Conservation (phyloP, 805 yeast species). For the Metschnikowia borealis region DNA sequence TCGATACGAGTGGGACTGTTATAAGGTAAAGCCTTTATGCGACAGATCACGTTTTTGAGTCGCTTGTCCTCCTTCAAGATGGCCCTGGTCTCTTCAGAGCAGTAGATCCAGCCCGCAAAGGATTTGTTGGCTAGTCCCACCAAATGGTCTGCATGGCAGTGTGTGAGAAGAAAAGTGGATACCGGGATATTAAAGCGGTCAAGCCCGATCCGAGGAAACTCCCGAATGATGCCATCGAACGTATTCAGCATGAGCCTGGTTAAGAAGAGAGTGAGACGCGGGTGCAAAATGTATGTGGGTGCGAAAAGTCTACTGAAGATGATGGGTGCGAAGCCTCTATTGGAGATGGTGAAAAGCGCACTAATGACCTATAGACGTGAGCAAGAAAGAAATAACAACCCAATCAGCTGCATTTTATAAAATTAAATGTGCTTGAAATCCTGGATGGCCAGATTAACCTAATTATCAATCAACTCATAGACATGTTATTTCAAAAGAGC, state of each 20-base stretch:
- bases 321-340: background rate
- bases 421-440: no score
- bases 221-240: slow-evolving; percentile 42
- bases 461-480: no score
- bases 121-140: slow-evolving; percentile 41
- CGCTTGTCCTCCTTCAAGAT: slow-evolving; percentile 20
- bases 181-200: slow-evolving; percentile 29
- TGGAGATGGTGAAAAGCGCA: background rate
- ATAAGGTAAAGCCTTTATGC: slow-evolving; percentile 18
- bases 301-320: slow-evolving; percentile 1
- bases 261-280: slow-evolving; percentile 1
- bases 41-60: slow-evolving; percentile 17
- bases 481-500: no score
- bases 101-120: slow-evolving; percentile 42
- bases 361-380: background rate
- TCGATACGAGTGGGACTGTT: slow-evolving; percentile 19
- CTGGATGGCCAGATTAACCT: no score
- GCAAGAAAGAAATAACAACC: no score
- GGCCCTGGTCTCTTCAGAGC: slow-evolving; percentile 40
- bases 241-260: slow-evolving; percentile 17
- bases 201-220: slow-evolving; percentile 46
- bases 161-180: slow-evolving; percentile 39
- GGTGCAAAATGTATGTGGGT: slow-evolving; percentile 10
- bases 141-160: slow-evolving; percentile 54
- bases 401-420: background rate